Evolutionary conservation across 108 stramenopile genomes (phyloP).

Genomic region (Fistulifera pelliculosa): DNA sequence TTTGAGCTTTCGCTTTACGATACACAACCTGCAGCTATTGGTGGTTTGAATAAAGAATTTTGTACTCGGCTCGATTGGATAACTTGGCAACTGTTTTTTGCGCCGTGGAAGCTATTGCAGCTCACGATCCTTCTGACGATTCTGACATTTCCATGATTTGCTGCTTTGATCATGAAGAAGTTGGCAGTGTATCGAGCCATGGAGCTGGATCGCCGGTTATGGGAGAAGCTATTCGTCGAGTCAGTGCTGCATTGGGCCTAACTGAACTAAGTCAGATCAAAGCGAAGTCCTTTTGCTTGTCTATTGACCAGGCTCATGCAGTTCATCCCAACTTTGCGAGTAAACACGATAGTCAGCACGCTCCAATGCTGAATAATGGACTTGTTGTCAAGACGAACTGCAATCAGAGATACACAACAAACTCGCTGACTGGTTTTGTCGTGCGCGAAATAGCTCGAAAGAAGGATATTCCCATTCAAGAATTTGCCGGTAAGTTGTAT

Average conservation of each 20-base stretch:
- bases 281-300: conserved; percentile 67
- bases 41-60: conserved; percentile 87
- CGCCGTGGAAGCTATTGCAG: conserved; percentile 48
- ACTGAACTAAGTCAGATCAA: conserved; percentile 34
- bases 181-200: conserved; percentile 73
- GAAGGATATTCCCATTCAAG: conserved; percentile 53
- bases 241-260: conserved; percentile 47
- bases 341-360: conserved; percentile 83
- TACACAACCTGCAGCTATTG: conserved; percentile 83
- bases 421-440: conserved; percentile 80
- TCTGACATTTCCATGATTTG: conserved; percentile 64
- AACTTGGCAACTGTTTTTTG: conserved; percentile 86
- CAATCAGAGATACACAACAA: conserved; percentile 90
- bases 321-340: conserved; percentile 87
- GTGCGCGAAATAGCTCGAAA: conserved; percentile 76
- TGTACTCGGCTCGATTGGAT: conserved; percentile 88
- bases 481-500: conserved; percentile 24
- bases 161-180: conserved; percentile 95
- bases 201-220: conserved; percentile 93
- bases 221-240: conserved; percentile 66
- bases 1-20: conserved; percentile 91
- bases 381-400: conserved; percentile 89
- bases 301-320: conserved; percentile 91
- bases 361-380: conserved; percentile 83
- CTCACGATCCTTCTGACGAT: conserved; percentile 15